Evolutionary conservation across 1,139 yeast genomes (phyloP).

Genomic region (Taphrina betulina): DNA sequence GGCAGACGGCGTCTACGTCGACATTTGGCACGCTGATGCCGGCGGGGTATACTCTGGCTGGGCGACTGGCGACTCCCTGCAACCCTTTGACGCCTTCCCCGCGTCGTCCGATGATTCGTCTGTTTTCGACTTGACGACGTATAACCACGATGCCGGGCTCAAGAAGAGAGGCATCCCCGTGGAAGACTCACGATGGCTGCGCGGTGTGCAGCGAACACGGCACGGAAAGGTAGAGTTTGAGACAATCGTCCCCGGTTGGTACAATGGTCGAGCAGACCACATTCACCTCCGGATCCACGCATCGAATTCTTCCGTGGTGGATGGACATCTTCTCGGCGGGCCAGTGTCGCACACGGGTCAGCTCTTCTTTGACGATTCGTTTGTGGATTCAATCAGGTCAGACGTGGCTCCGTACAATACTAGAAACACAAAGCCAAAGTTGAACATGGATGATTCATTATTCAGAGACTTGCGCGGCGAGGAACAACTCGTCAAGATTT

Average conservation of each 20-base stretch:
- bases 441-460: background rate
- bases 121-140: no score
- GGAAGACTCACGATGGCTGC: constrained; percentile 3
- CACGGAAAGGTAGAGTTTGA: background rate
- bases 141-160: background rate
- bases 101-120: background rate
- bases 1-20: constrained; percentile 4
- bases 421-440: background rate
- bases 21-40: constrained; percentile 7
- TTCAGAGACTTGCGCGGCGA: background rate
- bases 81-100: background rate
- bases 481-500: constrained; percentile 9
- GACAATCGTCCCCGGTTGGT: constrained; percentile 9
- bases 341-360: constrained; percentile 1
- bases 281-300: constrained; percentile 7
- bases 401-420: constrained; percentile 3
- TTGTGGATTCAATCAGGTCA: background rate
- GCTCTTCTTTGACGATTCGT: constrained; percentile 7
- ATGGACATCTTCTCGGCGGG: constrained; percentile 5
- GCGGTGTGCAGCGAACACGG: constrained; percentile 4
- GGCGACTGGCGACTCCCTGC: constrained; percentile 2
- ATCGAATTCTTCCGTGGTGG: constrained; percentile 3
- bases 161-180: constrained; percentile 6
- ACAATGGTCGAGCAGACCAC: constrained; percentile 10
- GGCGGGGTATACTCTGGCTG: constrained; percentile 9